Percentiles rank a stretch among this genome's conserved stretches.
Evolutionary conservation across 352 stramenopile genomes (phyloP).

Genomic region (Pythium angustatum): DNA sequence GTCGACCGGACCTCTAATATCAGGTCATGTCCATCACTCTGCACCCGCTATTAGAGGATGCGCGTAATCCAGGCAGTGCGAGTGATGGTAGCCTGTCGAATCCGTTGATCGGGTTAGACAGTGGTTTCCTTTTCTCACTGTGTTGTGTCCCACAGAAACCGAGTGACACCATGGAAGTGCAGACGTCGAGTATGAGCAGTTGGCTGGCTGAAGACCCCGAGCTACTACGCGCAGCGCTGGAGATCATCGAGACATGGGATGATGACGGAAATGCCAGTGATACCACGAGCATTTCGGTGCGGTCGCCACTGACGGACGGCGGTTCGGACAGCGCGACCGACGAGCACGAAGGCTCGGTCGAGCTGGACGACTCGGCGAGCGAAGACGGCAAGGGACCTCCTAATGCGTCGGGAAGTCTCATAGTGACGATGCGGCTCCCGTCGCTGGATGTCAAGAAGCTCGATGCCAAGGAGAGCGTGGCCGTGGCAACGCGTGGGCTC

Average conservation of each 20-base stretch:
- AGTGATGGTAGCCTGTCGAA: neutral
- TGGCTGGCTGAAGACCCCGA: constrained; percentile 24
- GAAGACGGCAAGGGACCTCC: neutral
- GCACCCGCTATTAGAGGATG: neutral
- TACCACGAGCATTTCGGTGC: neutral
- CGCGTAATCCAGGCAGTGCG: neutral
- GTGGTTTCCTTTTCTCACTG: neutral
- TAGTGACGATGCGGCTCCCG: neutral
- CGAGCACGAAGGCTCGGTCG: too few species aligned
- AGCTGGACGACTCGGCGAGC: neutral
- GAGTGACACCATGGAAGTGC: too few species aligned
- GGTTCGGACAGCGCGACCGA: constrained; percentile 4
- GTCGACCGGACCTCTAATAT: neutral
- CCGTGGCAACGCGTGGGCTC: constrained; percentile 9
- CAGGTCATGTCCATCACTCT: too few species aligned
- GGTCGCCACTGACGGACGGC: neutral
- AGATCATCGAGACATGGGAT: constrained; percentile 24
- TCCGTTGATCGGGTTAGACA: neutral
- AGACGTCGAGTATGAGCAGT: neutral
- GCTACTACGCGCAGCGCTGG: constrained; percentile 22
- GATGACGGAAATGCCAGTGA: neutral
- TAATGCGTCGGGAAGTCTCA: too few species aligned
- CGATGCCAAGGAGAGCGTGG: too few species aligned
- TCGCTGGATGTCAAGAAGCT: neutral
- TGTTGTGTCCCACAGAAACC: neutral